A percentile compares a stretch with the other conserved stretches of the same genome.
These are phyloP conservation scores for Gastroboletus turbinatus DNA, from an alignment of 1,284 basidiomycete species.

Conservation along the genomic window DNA sequence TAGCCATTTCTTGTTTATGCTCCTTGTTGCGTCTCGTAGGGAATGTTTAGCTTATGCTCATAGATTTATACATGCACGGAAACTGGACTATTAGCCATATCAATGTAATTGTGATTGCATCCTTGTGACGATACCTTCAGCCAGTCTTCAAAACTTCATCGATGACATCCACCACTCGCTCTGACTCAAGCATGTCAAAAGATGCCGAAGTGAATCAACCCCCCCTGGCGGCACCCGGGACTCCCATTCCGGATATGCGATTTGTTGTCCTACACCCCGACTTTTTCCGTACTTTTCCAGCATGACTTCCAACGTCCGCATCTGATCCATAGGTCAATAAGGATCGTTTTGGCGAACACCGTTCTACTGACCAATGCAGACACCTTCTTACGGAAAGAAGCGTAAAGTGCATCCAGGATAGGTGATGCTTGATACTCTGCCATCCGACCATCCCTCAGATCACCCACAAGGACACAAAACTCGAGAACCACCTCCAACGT, in stretches of 20 bases:
- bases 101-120: slow-evolving; percentile 14
- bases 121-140: slow-evolving; percentile 1
- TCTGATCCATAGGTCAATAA: slow-evolving; percentile 11
- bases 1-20: slow-evolving; percentile 10
- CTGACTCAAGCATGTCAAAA: slow-evolving; percentile 46
- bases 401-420: slow-evolving; percentile 52
- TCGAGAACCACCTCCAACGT: slow-evolving; percentile 70
- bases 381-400: slow-evolving; percentile 57
- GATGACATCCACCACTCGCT: slow-evolving; percentile 47
- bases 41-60: slow-evolving; percentile 21
- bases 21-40: slow-evolving; percentile 4
- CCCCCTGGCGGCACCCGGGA: slow-evolving; percentile 44
- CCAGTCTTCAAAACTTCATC: background rate
- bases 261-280: slow-evolving; percentile 23
- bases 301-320: slow-evolving; percentile 21
- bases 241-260: slow-evolving; percentile 24
- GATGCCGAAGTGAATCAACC: slow-evolving; percentile 46
- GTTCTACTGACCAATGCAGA: slow-evolving; percentile 51
- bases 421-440: slow-evolving; percentile 62
- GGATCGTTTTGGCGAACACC: background rate
- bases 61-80: slow-evolving; percentile 28
- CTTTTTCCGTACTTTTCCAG: slow-evolving; percentile 41
- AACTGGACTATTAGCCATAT: slow-evolving; percentile 6
- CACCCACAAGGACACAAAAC: slow-evolving; percentile 66
- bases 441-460: slow-evolving; percentile 51